A percentile compares a stretch with the other conserved stretches of the same genome.
phyloP scores from a whole-genome alignment of 2,329 filamentous ascomycete species.

The Aspergillus pseudonomiae region DNA sequence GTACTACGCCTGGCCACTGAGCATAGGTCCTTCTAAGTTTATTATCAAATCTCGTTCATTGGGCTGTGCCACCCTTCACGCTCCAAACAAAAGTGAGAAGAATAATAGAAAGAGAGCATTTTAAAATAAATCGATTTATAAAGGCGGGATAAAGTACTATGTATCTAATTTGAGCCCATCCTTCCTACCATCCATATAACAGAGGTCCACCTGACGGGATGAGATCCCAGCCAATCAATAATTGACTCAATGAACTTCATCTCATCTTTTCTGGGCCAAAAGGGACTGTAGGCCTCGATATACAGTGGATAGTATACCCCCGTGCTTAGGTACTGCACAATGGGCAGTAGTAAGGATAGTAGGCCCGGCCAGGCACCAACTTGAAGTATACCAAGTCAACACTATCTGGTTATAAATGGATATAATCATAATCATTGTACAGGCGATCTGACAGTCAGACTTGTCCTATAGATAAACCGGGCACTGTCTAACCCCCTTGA shows the following conservation, averaged over 20 bases:
- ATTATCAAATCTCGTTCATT: neutral
- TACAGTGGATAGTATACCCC: no score
- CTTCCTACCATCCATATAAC: neutral
- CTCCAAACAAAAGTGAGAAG: no score
- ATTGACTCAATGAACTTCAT: constrained; percentile 17
- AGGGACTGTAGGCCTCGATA: neutral
- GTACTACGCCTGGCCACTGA: neutral
- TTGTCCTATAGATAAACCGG: no score
- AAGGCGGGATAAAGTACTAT: no score
- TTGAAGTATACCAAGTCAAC: neutral
- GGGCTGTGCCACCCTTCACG: no score
- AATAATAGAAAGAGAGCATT: no score
- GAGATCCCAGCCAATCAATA: constrained; percentile 29
- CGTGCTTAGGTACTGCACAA: no score
- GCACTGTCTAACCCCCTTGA: no score
- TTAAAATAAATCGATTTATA: no score
- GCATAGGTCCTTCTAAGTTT: neutral
- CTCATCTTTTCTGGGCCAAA: constrained; percentile 2
- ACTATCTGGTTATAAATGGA: neutral
- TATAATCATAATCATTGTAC: neutral
- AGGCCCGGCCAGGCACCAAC: neutral
- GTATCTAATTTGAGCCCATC: no score
- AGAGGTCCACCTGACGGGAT: constrained; percentile 19
- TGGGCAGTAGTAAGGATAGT: no score
- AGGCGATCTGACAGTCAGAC: neutral